Base-by-base conservation (phyloP, 257 asterid genomes). In the Misopates orontium region DNA sequence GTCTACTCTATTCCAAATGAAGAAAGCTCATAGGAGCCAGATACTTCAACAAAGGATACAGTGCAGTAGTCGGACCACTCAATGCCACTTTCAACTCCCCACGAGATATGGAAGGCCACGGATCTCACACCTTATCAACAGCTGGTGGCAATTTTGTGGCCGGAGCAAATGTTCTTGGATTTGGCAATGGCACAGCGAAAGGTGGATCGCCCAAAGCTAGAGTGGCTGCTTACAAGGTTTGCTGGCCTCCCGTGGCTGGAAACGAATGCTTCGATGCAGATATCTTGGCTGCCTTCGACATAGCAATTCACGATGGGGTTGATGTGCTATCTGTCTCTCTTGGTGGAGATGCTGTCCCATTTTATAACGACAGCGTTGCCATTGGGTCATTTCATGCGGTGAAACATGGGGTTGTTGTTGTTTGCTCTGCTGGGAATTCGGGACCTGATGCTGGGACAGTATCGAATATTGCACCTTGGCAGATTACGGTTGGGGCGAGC, bases 11-110 rank as follows among this genome's bases (percentile, higher is more conserved):
- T 42, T 47, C 25, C 63, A 56, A 65, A 11, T 69, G 74, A 51
- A 92, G 98, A 90, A 92, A 92, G 81, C 90, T 92, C 28, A 87
- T 92, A 14, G 98, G 98, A 71, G 97, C 97, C 19, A 78, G 98
- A 59, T 89, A 85, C 84, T 92, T 87, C 78, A 89, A 79, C 77
- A 84, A 87, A 71, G 98, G 96, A 21, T 93, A 84, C 32, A 63
- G 82, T n/a, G 47, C 94, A 19, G 77, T 55, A 0, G 88, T 50
- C 20, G 98, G 98, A 6, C 64, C 80, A 19, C 90, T 85, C 58
- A 89, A 86, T 67, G 76, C 90, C 71, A 67, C 89, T 19, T 84
- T 81, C 63, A 8, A 78, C 56, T 44, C 96, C 0, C 98, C 98
- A 20, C 79, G 89, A 4, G 98, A 93, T 62, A 68, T 14, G 0